A percentile compares a stretch with the other conserved stretches of the same genome.
phyloP scores from a whole-genome alignment of 192 early-diverging fungal genomes.

The Entomortierella parvispora region DNA sequence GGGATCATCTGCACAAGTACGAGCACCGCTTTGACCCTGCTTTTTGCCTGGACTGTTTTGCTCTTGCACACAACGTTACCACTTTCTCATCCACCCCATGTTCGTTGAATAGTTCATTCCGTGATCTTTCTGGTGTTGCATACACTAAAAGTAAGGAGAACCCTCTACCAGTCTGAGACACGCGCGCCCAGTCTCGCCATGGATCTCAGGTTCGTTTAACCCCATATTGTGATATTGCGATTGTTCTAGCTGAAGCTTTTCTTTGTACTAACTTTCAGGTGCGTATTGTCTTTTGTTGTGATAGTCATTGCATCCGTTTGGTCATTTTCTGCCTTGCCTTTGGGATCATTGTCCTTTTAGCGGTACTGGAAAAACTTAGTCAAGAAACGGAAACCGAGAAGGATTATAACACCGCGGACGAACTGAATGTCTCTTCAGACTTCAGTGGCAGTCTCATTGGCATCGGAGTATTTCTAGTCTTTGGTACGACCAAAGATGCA shows the following conservation, averaged over 20 bases:
- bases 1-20: conserved; percentile 28
- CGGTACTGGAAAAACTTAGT: conserved; percentile 10
- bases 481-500: conserved; percentile 31
- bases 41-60: neutral
- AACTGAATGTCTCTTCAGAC: conserved; percentile 9
- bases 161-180: neutral
- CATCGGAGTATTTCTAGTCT: conserved; percentile 20
- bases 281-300: neutral
- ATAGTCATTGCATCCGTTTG: conserved; percentile 33
- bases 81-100: neutral
- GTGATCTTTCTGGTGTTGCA: conserved; percentile 9
- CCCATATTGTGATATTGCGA: neutral
- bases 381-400: neutral
- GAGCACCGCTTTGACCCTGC: neutral
- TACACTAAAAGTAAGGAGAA: conserved; percentile 9
- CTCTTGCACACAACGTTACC: neutral
- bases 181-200: neutral
- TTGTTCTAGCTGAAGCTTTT: neutral
- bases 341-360: conserved; percentile 14
- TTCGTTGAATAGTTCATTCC: neutral
- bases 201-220: conserved; percentile 12
- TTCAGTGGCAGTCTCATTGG: conserved; percentile 32
- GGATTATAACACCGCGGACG: neutral
- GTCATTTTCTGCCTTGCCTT: conserved; percentile 22
- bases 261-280: neutral